Evolutionary conservation across 176 grass and related monocot species (phyloP).

Genomic region (Paspalum notatum): DNA sequence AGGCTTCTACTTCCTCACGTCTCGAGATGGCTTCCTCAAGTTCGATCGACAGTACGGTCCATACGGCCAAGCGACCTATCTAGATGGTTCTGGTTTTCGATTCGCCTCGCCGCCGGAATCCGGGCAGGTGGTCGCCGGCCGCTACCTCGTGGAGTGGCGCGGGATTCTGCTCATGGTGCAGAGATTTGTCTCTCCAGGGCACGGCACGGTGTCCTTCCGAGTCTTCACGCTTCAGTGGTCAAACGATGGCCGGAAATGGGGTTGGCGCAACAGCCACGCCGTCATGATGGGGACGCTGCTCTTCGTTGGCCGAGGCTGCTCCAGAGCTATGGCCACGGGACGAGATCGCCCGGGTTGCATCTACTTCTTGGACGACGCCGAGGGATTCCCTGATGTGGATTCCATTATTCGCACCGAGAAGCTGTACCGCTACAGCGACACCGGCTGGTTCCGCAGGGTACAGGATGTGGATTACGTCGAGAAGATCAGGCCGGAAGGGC

Average conservation of each 20-base stretch:
- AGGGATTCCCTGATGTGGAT: not conserved
- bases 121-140: not conserved
- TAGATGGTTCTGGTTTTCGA: not conserved
- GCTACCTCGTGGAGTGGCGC: not conserved
- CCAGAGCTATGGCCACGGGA: conserved; percentile 5
- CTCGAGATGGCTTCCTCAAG: not conserved
- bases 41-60: not conserved
- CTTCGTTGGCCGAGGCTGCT: conserved; percentile 37
- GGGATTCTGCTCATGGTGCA: conserved; percentile 8
- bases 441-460: not conserved
- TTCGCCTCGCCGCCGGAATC: not conserved
- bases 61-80: not conserved
- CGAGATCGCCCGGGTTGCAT: not conserved
- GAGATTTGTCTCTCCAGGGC: not conserved
- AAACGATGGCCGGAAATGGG: not conserved
- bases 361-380: conserved; percentile 37
- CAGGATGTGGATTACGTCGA: not conserved
- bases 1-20: conserved; percentile 5
- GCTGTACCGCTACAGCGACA: conserved; percentile 3
- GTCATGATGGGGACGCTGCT: not conserved
- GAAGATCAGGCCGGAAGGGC: not conserved
- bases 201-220: not conserved
- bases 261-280: not conserved
- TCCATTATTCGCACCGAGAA: not conserved
- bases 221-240: not conserved